phyloP scores from a whole-genome alignment of 495 filamentous ascomycete species.

The Tetracladium marchalianum region DNA sequence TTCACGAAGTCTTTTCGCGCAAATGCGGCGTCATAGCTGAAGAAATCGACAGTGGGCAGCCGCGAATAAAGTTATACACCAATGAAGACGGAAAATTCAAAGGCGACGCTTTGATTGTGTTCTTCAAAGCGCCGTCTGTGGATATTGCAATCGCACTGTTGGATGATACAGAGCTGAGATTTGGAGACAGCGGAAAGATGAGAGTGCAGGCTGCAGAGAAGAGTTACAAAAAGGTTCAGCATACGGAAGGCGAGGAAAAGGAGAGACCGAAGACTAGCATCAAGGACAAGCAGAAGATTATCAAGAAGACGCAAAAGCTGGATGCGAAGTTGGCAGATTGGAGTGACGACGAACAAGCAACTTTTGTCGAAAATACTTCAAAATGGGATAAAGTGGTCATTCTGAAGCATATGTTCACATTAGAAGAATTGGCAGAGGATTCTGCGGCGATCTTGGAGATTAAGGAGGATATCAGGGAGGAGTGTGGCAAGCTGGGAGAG shows the following conservation, averaged over 20 bases:
- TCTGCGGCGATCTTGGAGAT: slow-evolving; percentile 77
- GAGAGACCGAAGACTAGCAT: slow-evolving; percentile 46
- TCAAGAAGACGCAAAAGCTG: slow-evolving; percentile 76
- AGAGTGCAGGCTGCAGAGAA: slow-evolving; percentile 75
- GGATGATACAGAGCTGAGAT: slow-evolving; percentile 79
- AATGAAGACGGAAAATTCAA: slow-evolving; percentile 79
- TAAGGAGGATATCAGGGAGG: slow-evolving; percentile 86
- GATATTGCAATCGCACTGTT: slow-evolving; percentile 81
- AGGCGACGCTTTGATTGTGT: slow-evolving; percentile 87
- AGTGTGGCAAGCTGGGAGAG: slow-evolving; percentile 75
- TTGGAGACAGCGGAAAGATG: slow-evolving; percentile 57
- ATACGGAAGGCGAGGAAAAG: slow-evolving; percentile 24
- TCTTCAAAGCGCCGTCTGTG: slow-evolving; percentile 87
- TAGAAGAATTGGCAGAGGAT: slow-evolving; percentile 77
- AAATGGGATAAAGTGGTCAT: slow-evolving; percentile 75
- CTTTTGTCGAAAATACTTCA: slow-evolving; percentile 41
- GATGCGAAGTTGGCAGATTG: slow-evolving; percentile 88
- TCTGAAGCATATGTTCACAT: slow-evolving; percentile 90
- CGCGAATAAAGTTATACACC: slow-evolving; percentile 87
- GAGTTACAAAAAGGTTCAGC: slow-evolving; percentile 67
- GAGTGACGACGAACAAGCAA: slow-evolving; percentile 75
- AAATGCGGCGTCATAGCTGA: slow-evolving; percentile 90
- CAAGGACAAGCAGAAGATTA: slow-evolving; percentile 76
- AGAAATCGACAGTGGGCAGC: slow-evolving; percentile 74
- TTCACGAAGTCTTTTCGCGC: slow-evolving; percentile 71